Conservation (phyloP, 768 basidiomycete species). For the Hericium alpestre region DNA sequence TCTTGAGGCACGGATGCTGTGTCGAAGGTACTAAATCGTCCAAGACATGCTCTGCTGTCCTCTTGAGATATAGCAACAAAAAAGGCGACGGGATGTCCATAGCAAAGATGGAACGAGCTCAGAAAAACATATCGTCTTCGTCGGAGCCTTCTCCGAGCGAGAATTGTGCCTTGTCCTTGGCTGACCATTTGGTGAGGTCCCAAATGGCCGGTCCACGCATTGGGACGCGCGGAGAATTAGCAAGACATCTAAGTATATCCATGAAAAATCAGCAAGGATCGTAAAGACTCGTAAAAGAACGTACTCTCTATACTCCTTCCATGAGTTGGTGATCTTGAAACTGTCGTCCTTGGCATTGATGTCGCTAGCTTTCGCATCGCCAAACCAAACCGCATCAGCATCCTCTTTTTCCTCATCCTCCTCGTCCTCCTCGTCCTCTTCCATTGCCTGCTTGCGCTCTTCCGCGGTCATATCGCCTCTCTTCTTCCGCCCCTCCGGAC, state of each 20-base stretch:
- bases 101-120: no score
- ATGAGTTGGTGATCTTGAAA: background rate
- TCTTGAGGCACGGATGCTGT: no score
- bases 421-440: background rate
- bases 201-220: background rate
- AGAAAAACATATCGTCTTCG: no score
- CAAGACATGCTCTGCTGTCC: no score
- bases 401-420: background rate
- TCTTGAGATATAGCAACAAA: no score
- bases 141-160: background rate
- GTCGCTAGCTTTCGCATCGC: background rate
- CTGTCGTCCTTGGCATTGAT: background rate
- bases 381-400: background rate
- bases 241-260: background rate
- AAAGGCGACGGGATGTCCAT: no score
- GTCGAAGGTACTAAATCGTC: no score
- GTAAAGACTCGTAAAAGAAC: background rate
- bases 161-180: background rate
- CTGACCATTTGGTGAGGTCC: background rate
- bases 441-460: background rate
- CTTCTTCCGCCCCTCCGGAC: background rate
- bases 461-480: background rate
- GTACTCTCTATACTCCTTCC: background rate
- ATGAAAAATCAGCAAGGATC: background rate
- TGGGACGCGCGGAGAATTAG: background rate